Base-by-base conservation (phyloP, 2,329 filamentous ascomycete species). In the Fusarium cicatricum region DNA sequence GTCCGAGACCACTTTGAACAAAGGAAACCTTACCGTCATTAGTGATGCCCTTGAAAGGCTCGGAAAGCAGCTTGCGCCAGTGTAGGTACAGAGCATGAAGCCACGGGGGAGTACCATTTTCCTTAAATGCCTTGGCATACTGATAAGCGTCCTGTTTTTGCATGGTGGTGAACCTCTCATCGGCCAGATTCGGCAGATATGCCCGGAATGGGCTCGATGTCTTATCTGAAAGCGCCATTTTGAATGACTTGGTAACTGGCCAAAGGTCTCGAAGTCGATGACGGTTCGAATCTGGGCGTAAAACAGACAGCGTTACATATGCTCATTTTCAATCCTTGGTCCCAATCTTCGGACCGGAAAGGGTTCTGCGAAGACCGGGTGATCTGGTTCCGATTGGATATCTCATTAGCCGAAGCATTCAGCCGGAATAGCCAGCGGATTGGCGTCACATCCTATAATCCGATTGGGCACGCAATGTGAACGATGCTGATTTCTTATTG, bases 41-140 rank as follows among this genome's bases (percentile, higher is more conserved):
- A 0, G 90, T 91, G 16, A 92, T 78, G 19, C 90, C 90, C 66
- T 83, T 86, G 71, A 85, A 92, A 0, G 90, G 89, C 73, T 91
- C 88, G 50, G 85, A 75, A 21, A 87, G 75, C 9, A 88, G 70
- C 29, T 81, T 75, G 42, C 77, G 70, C 85, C 86, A 88, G 68
- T 87, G 83, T 58, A 78, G 69, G 52, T 85, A 87, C 17, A 89
- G 71, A 0, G 76, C 83, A 64, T 88, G 81, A 14, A 91, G 74
- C 88, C 88, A 91, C 1, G 89, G 88, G 0, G 89, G 88, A 11
- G 78, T 75, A 1, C 82, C 82, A 16, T 78, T 72, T 29, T 84
- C 79, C 55, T 84, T 84, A 68, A 91, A 89, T 4, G 75, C 81
- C 6, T 80, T 74, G 0, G 84, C 85, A 58, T 91, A 90, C 55